Evolutionary conservation across 164 flowering plant genomes (phyloP), one percentile per base, ranked within the genome.

Genomic region (Taxillus chinensis): DNA sequence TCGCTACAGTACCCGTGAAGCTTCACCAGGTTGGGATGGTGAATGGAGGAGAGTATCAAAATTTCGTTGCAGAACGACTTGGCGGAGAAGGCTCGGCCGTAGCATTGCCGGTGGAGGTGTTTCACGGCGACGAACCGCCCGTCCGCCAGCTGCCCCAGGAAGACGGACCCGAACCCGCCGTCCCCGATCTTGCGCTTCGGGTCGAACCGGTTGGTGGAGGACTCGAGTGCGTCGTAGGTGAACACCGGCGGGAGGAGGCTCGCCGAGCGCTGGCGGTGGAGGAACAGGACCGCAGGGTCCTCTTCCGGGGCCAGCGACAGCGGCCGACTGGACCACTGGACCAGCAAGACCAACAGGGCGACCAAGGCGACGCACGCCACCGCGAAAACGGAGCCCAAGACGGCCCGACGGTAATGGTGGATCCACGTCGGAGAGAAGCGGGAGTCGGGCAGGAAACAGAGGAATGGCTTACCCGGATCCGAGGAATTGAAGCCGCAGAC

Each of bases 131-230:
- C 86, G 50, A 82, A 50, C 5, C 83, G 68, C 6, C 82, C 82
- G 58, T 87, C 90, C 14, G 2, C 1, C 39, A 92, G 83, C 27
- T 80, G 86, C 7, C 88, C 96, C 5, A 89, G 49, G 58, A 74
- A 92, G 2, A 92, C 98, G 0, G 93, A 85, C 2, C 98, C 98
- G 63, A 89, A 92, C n/a, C 96, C 98, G 0, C 98, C 98, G 55
- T 89, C 95, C 9, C 98, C 98, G 56, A 90, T 75, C 62, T 87
- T 89, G 42, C 92, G 81, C 51, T 77, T 85, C 2, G 82, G 72
- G 70, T 87, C 90, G 78, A 92, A 92, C 10, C 53, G 51, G 45
- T 86, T 82, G 13, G 98, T 87, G 13, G 95, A 74, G 3, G 71
- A 9, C 14, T 87, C 90, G 8, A 92, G 90, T 76, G 89, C 98